Percentiles rank a stretch among this genome's conserved stretches.
These are phyloP conservation scores for Hypholoma sublateritium DNA, from an alignment of 768 basidiomycete genomes.

Conservation along the genomic window DNA sequence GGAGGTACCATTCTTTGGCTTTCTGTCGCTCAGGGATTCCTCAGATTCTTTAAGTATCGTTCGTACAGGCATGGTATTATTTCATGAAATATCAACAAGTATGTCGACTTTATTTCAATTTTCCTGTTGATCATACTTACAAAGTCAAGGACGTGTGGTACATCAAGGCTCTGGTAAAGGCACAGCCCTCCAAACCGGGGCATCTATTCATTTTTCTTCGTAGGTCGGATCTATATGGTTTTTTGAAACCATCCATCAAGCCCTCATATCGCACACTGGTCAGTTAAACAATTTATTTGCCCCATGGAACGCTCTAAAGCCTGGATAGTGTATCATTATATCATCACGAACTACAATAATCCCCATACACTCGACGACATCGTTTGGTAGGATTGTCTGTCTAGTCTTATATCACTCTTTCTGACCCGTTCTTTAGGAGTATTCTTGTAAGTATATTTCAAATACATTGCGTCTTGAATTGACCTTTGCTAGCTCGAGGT, in stretches of 20 bases:
- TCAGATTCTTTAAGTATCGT: conserved; percentile 40
- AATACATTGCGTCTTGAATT: not conserved
- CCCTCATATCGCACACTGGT: conserved; percentile 54
- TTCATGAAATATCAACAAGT: conserved; percentile 47
- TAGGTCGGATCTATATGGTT: conserved; percentile 49
- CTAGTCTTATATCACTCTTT: not conserved
- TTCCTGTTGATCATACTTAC: conserved; percentile 7
- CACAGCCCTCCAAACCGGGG: not conserved
- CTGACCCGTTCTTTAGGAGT: conserved; percentile 36
- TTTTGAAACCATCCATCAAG: conserved; percentile 54
- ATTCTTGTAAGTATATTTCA: conserved; percentile 38
- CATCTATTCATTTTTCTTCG: not conserved
- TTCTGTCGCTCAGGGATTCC: not conserved
- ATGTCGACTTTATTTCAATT: conserved; percentile 4
- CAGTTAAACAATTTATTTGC: conserved; percentile 13
- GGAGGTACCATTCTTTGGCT: conserved; percentile 39
- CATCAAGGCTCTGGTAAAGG: conserved; percentile 46
- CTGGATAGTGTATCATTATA: conserved; percentile 50
- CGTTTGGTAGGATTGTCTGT: conserved; percentile 41
- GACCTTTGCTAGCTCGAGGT: conserved; percentile 46
- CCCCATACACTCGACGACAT: conserved; percentile 36
- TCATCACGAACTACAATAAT: conserved; percentile 52
- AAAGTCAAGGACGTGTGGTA: conserved; percentile 47
- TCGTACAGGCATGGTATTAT: conserved; percentile 57
- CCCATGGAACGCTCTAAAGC: not conserved